Evolutionary conservation across 176 grass and related monocot species (phyloP).

Genomic region (Musa beccarii): DNA sequence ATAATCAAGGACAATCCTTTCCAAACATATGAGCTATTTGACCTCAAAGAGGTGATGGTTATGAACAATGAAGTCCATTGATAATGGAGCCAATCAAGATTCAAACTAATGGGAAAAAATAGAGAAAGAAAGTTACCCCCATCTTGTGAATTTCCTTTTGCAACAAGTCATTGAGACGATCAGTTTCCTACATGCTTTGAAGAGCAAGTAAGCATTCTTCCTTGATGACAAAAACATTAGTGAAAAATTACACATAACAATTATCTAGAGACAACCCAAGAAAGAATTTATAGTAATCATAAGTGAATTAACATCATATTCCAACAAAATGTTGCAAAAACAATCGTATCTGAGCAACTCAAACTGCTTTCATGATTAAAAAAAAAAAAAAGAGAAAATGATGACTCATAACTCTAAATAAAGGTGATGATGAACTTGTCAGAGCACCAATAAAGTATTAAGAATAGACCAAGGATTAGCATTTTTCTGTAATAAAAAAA

Average conservation of each 20-base stretch:
- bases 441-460: too few relatives aligned
- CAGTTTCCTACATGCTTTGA: constrained; percentile 53
- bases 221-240: too few relatives aligned
- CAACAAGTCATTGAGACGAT: constrained; percentile 57
- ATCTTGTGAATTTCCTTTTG: constrained; percentile 73
- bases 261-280: background rate
- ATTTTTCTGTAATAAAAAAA: too few relatives aligned
- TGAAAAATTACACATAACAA: background rate
- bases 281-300: too few relatives aligned
- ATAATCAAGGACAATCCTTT: too few relatives aligned
- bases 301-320: too few relatives aligned
- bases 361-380: background rate
- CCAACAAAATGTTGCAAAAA: background rate
- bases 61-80: background rate
- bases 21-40: too few relatives aligned
- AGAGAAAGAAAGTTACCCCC: constrained; percentile 33
- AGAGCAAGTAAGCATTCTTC: background rate
- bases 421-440: background rate
- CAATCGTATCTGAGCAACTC: background rate
- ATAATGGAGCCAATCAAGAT: too few relatives aligned
- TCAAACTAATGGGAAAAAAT: background rate
- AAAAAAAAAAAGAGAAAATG: background rate
- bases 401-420: background rate
- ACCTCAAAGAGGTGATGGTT: too few relatives aligned
- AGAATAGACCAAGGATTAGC: too few relatives aligned